A percentile compares a stretch with the other conserved stretches of the same genome.
These are phyloP conservation scores for Leptographium lundbergii DNA, from an alignment of 2,329 filamentous ascomycete genomes.

Conservation along the genomic window DNA sequence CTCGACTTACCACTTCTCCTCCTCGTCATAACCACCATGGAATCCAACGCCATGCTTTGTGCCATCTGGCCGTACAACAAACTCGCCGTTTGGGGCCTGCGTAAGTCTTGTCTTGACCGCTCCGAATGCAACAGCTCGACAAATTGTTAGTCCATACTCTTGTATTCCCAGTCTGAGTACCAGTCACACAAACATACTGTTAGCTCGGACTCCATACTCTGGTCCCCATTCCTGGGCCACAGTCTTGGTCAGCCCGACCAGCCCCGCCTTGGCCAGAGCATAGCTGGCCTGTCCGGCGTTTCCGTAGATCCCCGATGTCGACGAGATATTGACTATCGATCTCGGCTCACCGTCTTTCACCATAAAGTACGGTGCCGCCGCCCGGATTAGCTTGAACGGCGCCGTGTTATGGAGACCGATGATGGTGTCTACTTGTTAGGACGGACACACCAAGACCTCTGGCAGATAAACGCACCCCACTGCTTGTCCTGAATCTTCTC, in stretches of 20 bases:
- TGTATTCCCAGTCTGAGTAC: no score
- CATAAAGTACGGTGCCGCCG: constrained; percentile 75
- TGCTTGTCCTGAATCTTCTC: constrained; percentile 87
- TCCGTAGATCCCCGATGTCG: constrained; percentile 69
- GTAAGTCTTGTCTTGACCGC: constrained; percentile 71
- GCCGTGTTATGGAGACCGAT: constrained; percentile 72
- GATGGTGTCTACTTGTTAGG: constrained; percentile 47
- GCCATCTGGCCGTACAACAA: constrained; percentile 63
- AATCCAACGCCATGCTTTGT: constrained; percentile 26
- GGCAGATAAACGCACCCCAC: constrained; percentile 37
- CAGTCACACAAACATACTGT: constrained; percentile 28
- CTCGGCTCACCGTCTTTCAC: constrained; percentile 71
- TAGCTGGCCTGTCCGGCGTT: constrained; percentile 92
- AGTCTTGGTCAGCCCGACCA: constrained; percentile 73
- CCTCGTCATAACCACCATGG: constrained; percentile 2
- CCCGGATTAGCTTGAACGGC: constrained; percentile 71
- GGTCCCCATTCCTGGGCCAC: constrained; percentile 91
- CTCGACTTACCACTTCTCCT: neutral
- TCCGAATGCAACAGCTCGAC: constrained; percentile 58
- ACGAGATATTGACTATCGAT: constrained; percentile 72
- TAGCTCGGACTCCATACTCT: constrained; percentile 66
- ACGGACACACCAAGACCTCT: neutral
- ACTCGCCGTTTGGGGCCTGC: constrained; percentile 69
- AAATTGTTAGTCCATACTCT: neutral
- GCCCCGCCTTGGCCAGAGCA: constrained; percentile 70